Evolutionary conservation across 1,284 basidiomycete genomes (phyloP), one percentile per base, ranked within the genome.

Genomic region (Ganoderma multipileum): DNA sequence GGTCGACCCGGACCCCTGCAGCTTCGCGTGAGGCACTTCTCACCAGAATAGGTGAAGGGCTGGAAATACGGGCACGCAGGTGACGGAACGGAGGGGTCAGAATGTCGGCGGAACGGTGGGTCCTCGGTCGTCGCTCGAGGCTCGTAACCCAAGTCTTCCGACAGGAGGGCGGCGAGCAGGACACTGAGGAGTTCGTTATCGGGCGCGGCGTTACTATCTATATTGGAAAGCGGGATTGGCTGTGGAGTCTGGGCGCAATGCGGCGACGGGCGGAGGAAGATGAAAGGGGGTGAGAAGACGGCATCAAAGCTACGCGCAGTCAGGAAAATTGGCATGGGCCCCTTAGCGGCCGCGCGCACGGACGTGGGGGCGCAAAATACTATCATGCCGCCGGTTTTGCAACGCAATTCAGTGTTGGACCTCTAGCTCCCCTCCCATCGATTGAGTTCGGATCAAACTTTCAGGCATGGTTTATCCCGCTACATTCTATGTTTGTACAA

Each of bases 101-200:
- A 69, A 69, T 66, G 68, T 73, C 72, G 72, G 69, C 36, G 67
- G 44, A 60, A 60, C 71, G 68, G 69, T 54, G 63, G 30, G 71
- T 72, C 65, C 65, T 73, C 72, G 69, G 69, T 60, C 61, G 69
- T 59, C 18, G 67, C 65, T 54, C 61, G 44, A 41, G 65, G 52
- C 59, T 61, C 60, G 54, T 61, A 63, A 61, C 50, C 63, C 41
- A 54, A 23, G n/a, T 18, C 39, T 16, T 63, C 26, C 26, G 33
- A 42, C 44, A 52, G 54, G 8, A 38, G 38, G 52, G 11, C 33
- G 33, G 14, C 18, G 26, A 16, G 61, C 28, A 44, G 42, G n/a
- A n/a, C n/a, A n/a, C n/a, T n/a, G n/a, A n/a, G n/a, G 26, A 47
- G 30, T 57, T 64, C 52, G 67, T 62, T 66, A 68, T 63, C 62